These are phyloP conservation scores for Protomyces lactucae-debilis DNA, from an alignment of 1,139 yeast genomes.

Conservation along the genomic window DNA sequence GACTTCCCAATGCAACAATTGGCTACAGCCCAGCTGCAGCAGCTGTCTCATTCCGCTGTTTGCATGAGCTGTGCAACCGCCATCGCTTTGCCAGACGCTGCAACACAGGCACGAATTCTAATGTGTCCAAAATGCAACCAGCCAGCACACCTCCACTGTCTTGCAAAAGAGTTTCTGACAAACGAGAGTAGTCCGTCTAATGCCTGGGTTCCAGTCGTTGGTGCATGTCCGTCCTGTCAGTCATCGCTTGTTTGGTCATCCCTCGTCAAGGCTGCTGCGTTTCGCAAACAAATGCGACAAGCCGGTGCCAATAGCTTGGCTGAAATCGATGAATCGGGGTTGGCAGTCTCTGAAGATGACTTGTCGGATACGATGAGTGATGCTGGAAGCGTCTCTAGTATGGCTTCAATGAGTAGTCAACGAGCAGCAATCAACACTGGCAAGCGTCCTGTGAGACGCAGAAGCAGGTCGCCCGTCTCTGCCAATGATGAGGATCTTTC, in stretches of 20 bases:
- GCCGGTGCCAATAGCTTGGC: not conserved
- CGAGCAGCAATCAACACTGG: not conserved
- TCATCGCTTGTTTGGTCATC: constrained; percentile 4
- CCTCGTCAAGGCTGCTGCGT: constrained; percentile 15
- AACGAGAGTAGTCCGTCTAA: not conserved
- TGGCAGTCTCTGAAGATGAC: not conserved
- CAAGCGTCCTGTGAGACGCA: not conserved
- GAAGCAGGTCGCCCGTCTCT: too few relatives aligned
- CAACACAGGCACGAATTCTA: not conserved
- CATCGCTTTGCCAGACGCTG: not conserved
- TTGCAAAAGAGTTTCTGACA: not conserved
- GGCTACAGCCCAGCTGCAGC: not conserved
- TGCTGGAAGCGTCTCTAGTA: not conserved
- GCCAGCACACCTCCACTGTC: constrained; percentile 11
- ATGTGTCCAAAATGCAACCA: constrained; percentile 14
- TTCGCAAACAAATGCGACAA: constrained; percentile 2
- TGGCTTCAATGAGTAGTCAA: not conserved
- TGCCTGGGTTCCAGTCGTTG: constrained; percentile 6
- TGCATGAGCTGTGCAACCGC: not conserved
- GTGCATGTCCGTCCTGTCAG: constrained; percentile 14
- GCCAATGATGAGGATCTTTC: too few relatives aligned
- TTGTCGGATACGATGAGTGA: not conserved
- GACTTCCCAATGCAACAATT: not conserved
- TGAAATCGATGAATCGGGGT: not conserved
- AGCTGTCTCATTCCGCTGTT: not conserved